Base-by-base conservation (phyloP, 75 land plant genomes). In the Chamaecyparis obtusa region DNA sequence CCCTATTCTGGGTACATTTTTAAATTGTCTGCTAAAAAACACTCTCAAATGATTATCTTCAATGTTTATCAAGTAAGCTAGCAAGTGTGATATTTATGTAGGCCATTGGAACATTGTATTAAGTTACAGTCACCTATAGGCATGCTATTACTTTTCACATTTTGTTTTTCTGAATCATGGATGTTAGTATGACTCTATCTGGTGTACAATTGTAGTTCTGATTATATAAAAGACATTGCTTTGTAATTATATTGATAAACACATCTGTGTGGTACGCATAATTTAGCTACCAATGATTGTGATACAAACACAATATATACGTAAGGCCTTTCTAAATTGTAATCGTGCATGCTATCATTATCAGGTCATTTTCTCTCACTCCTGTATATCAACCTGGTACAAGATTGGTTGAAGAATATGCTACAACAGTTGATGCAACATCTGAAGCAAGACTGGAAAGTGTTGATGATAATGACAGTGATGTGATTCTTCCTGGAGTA, bases 401-500 rank as follows among this genome's bases (percentile, higher is more conserved):
- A 44, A 86, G 95, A 86, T 79, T 91, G 14, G 85, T 91, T 56
- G 97, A 95, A 86, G 97, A 93, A 33, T 30, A 55, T 37, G 6
- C 21, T 17, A 44, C 86, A 46, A 9, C 87, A 46, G 51, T 92
- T 67, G 78, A 76, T 36, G 83, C 89, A 1, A 49, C 85, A 39
- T 85, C 35, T 35, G 83, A 84, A 27, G 79, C 60, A 54, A 96
- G 92, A 85, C 80, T 72, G 46, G 95, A 94, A 54, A 77, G 75
- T 78, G 69, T 88, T 41, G 97, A 98, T 85, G 99, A 98, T 32
- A 88, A 89, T 82, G 94, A 96, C 57, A 90, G 90, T 74, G 97
- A 96, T 85, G 94, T 96, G 36, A 82, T 91, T 79, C 91, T 95
- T 21, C 99, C 99, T 43, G 99, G 97, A 37, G 92, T 98, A 2